phyloP scores from a whole-genome alignment of 2,329 filamentous ascomycete genomes.

The Tolypocladium amazonense region DNA sequence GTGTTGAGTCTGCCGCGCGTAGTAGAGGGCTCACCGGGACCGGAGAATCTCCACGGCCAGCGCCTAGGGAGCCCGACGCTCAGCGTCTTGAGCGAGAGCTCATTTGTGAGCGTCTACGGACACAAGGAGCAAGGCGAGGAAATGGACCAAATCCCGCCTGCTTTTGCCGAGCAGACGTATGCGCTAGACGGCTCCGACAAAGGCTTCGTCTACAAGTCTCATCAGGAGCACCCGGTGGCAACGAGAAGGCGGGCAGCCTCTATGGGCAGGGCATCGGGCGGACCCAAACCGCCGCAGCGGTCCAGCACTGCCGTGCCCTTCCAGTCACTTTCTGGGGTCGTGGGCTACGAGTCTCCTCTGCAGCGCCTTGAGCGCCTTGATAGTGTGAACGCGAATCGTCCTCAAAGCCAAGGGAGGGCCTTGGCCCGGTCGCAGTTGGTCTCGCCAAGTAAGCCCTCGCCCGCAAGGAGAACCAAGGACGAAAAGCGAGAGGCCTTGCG shows the following conservation, averaged over 20 bases:
- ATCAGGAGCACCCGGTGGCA: not conserved
- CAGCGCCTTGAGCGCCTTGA: slow-evolving; percentile 38
- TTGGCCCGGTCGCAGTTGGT: slow-evolving; percentile 5
- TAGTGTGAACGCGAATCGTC: slow-evolving; percentile 12
- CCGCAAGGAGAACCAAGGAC: slow-evolving; percentile 24
- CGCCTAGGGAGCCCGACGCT: slow-evolving; percentile 46
- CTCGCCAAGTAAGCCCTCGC: slow-evolving; percentile 7
- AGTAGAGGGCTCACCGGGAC: slow-evolving; percentile 28
- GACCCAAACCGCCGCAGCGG: slow-evolving; percentile 5
- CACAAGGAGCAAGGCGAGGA: slow-evolving; percentile 17
- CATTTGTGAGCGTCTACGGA: slow-evolving; percentile 55
- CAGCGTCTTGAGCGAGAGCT: slow-evolving; percentile 57
- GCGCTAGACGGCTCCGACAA: slow-evolving; percentile 15
- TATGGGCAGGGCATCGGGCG: slow-evolving; percentile 4
- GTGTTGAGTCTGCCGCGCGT: slow-evolving; percentile 38
- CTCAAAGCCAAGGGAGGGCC: slow-evolving; percentile 17
- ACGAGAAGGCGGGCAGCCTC: slow-evolving; percentile 15
- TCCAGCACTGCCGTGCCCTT: slow-evolving; percentile 23
- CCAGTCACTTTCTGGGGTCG: slow-evolving; percentile 31
- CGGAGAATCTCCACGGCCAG: slow-evolving; percentile 19
- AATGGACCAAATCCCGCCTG: slow-evolving; percentile 11
- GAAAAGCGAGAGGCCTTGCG: slow-evolving; percentile 38
- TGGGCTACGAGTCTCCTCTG: slow-evolving; percentile 23
- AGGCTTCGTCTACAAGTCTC: not conserved
- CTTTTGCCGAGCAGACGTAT: slow-evolving; percentile 18